Evolutionary conservation across 2,329 filamentous ascomycete species (phyloP).

Genomic region (Truncatella angustata): DNA sequence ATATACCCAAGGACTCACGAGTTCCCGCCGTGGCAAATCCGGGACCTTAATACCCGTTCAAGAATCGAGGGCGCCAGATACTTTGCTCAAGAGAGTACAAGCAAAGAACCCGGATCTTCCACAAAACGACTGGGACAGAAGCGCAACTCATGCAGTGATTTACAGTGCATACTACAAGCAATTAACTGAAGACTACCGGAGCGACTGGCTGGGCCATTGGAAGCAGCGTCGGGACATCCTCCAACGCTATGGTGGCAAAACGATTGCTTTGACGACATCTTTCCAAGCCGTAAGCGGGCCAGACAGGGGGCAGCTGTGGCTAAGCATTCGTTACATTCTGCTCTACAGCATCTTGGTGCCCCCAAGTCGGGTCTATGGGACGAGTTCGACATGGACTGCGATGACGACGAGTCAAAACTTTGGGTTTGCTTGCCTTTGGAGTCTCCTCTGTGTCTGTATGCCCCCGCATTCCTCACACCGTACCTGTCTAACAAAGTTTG

Average conservation of each 20-base stretch:
- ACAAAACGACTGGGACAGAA: not conserved
- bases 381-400: not conserved
- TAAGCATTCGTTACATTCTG: not conserved
- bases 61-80: not conserved
- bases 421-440: not conserved
- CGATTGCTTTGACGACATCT: not conserved
- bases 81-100: too few relatives aligned
- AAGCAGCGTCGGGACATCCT: not conserved
- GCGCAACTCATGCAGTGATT: not conserved
- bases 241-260: not conserved
- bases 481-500: not conserved
- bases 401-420: not conserved
- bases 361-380: not conserved
- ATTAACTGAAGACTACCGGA: not conserved
- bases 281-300: not conserved
- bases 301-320: not conserved
- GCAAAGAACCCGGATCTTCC: not conserved
- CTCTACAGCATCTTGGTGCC: not conserved
- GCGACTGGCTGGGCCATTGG: too few relatives aligned
- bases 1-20: not conserved
- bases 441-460: not conserved
- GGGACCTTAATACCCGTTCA: too few relatives aligned
- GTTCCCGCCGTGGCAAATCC: too few relatives aligned
- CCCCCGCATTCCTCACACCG: not conserved
- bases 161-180: not conserved